Percentiles rank a stretch among this genome's conserved stretches.
Evolutionary conservation across 1,139 yeast species (phyloP).

Genomic region (Candida sp.): DNA sequence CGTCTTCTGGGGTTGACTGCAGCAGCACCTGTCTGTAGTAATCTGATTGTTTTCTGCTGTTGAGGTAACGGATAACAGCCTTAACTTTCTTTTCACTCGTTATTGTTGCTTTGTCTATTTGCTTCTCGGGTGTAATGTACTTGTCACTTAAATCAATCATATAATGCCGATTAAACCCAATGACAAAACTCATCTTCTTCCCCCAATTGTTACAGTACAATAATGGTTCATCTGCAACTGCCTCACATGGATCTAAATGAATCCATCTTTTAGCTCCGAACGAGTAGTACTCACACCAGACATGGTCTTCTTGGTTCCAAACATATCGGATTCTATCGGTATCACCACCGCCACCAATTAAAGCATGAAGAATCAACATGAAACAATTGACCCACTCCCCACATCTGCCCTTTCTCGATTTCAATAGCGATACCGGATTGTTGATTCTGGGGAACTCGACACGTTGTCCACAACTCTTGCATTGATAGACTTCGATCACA

Average conservation of each 20-base stretch:
- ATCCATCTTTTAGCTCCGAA: slow-evolving; percentile 68
- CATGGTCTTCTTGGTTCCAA: slow-evolving; percentile 95
- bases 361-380: slow-evolving; percentile 66
- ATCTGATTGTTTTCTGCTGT: slow-evolving; percentile 30
- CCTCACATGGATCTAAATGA: slow-evolving; percentile 91
- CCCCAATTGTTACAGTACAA: slow-evolving; percentile 91
- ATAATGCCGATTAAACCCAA: slow-evolving; percentile 69
- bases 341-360: slow-evolving; percentile 38
- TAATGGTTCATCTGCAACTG: slow-evolving; percentile 79
- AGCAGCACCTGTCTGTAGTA: slow-evolving; percentile 24
- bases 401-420: slow-evolving; percentile 77
- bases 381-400: slow-evolving; percentile 97
- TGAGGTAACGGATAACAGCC: slow-evolving; percentile 37
- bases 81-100: slow-evolving; percentile 43
- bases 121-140: slow-evolving; percentile 60
- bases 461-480: slow-evolving; percentile 49
- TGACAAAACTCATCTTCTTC: slow-evolving; percentile 85
- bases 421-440: slow-evolving; percentile 63
- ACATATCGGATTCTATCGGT: slow-evolving; percentile 70
- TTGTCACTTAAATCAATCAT: slow-evolving; percentile 71
- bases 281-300: slow-evolving; percentile 93
- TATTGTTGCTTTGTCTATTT: slow-evolving; percentile 53
- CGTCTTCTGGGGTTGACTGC: slow-evolving; percentile 8
- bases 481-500: slow-evolving; percentile 62
- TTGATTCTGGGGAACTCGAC: slow-evolving; percentile 80